These are phyloP conservation scores for Cytospora piceicola DNA, from an alignment of 2,329 filamentous ascomycete species.

Conservation along the genomic window DNA sequence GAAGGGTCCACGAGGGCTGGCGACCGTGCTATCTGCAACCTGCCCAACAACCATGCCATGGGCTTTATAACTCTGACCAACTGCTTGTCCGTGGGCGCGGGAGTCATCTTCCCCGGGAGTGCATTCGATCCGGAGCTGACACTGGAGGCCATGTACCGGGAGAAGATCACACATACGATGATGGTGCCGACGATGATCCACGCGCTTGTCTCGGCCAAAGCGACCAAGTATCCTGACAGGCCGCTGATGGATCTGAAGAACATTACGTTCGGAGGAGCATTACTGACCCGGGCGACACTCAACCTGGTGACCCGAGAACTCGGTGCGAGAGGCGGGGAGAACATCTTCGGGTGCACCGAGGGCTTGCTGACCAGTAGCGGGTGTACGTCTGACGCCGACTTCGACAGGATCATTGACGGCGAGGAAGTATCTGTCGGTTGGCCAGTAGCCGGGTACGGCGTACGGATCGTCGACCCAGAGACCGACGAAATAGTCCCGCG, in stretches of 20 bases:
- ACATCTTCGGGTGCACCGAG: conserved; percentile 20
- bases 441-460: conserved; percentile 11
- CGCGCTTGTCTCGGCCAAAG: conserved; percentile 9
- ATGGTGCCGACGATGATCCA: conserved; percentile 24
- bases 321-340: conserved; percentile 8
- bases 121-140: conserved; percentile 11
- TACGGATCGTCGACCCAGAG: conserved; percentile 16
- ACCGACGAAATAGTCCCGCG: conserved; percentile 18
- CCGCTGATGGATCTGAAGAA: conserved; percentile 16
- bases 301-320: conserved; percentile 6
- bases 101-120: not conserved
- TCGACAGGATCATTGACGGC: conserved; percentile 16
- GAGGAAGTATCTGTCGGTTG: conserved; percentile 14
- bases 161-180: not conserved
- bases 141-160: conserved; percentile 18
- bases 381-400: conserved; percentile 11
- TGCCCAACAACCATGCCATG: conserved; percentile 25
- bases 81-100: not conserved
- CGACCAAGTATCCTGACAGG: conserved; percentile 6
- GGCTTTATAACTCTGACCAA: conserved; percentile 8
- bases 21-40: not conserved
- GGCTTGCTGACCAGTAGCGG: not conserved
- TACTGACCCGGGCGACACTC: conserved; percentile 1
- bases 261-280: conserved; percentile 7
- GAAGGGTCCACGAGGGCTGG: not conserved